Conservation (phyloP, 805 yeast genomes). For the Scheffersomyces coipomensis region DNA sequence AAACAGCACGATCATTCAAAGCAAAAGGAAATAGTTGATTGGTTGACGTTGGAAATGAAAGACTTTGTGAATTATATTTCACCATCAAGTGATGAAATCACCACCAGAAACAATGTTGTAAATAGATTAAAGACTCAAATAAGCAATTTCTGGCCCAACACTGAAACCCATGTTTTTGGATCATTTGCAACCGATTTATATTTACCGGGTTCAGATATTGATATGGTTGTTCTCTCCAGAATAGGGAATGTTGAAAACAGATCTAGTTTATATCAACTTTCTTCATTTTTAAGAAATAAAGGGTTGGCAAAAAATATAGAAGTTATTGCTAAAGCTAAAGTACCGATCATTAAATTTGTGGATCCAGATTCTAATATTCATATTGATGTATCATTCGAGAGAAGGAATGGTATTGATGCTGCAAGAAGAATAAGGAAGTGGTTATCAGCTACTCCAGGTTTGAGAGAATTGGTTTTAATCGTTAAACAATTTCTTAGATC, state of each 20-base stretch:
- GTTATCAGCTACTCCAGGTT: slow-evolving; percentile 71
- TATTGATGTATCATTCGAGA: slow-evolving; percentile 88
- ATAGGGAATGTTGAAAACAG: slow-evolving; percentile 60
- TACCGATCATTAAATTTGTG: slow-evolving; percentile 89
- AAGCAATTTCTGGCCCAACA: slow-evolving; percentile 67
- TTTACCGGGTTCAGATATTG: slow-evolving; percentile 94
- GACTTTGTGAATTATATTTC: slow-evolving; percentile 85
- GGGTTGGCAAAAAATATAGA: slow-evolving; percentile 71
- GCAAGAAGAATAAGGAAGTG: slow-evolving; percentile 76
- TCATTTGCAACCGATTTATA: slow-evolving; percentile 92
- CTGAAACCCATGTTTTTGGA: slow-evolving; percentile 85
- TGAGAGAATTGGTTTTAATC: slow-evolving; percentile 77
- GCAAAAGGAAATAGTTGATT: slow-evolving; percentile 76
- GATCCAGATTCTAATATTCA: slow-evolving; percentile 71
- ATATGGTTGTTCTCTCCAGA: slow-evolving; percentile 77
- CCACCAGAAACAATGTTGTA: slow-evolving; percentile 64
- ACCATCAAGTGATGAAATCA: slow-evolving; percentile 75
- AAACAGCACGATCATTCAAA: slow-evolving; percentile 72
- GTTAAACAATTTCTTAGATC: slow-evolving; percentile 83
- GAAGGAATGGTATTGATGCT: slow-evolving; percentile 78
- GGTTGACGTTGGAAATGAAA: slow-evolving; percentile 82
- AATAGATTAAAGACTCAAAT: slow-evolving; percentile 53
- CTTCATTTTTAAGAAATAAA: slow-evolving; percentile 62
- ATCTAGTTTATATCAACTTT: slow-evolving; percentile 66
- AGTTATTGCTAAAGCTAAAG: slow-evolving; percentile 86